Conservation (phyloP, 164 flowering plant species). For the Liquidambar formosana region DNA sequence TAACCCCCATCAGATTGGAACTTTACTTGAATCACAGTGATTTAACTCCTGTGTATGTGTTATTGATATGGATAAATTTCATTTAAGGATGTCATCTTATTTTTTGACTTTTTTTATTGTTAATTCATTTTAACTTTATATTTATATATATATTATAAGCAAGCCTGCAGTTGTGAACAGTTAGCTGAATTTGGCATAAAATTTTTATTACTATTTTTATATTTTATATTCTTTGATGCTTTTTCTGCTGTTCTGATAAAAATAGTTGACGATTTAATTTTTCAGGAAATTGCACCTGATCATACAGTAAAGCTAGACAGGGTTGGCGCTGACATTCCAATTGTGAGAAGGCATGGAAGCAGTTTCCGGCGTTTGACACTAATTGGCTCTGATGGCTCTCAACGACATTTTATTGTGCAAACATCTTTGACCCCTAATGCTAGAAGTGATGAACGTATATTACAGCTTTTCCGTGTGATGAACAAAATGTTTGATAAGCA, state of each 20-base stretch:
- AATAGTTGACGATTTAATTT: not conserved
- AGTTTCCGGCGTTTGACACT: constrained; percentile 93
- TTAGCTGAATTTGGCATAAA: not conserved
- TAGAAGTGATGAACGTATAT: constrained; percentile 93
- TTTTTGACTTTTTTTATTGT: not conserved
- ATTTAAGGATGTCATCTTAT: not conserved
- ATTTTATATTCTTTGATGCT: constrained; percentile 2
- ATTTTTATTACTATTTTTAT: not conserved
- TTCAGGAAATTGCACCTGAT: constrained; percentile 97
- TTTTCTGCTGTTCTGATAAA: not conserved
- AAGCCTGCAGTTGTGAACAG: not conserved
- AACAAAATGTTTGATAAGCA: constrained; percentile 99
- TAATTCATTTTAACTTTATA: not conserved
- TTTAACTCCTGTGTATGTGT: not conserved
- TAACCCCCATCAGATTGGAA: not conserved
- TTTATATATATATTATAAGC: too few relatives aligned
- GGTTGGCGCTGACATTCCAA: constrained; percentile 96
- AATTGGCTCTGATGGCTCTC: constrained; percentile 98
- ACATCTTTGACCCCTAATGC: constrained; percentile 98
- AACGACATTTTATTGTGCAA: constrained; percentile 95
- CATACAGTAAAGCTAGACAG: constrained; percentile 96
- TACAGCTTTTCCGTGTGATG: constrained; percentile 97
- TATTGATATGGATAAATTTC: not conserved
- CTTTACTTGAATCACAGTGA: not conserved
- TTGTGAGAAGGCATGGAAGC: constrained; percentile 98